Percentiles rank a stretch among this genome's conserved stretches.
Evolutionary conservation across 129 eudicot genomes (phyloP).

Genomic region (Helichrysum umbraculigerum): DNA sequence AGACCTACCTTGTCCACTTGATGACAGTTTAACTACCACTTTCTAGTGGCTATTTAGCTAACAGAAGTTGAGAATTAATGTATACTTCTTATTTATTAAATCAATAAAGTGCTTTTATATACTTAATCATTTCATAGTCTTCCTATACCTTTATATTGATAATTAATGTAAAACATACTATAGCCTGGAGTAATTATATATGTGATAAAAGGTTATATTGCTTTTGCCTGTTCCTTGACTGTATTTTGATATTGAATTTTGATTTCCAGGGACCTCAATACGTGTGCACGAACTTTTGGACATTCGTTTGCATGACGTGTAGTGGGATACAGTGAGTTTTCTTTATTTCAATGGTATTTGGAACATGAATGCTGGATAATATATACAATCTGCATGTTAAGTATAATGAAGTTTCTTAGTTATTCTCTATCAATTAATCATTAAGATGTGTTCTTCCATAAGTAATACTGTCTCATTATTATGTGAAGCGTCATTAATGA

Average conservation of each 20-base stretch:
- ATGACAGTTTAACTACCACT: conserved; percentile 10
- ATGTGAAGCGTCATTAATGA: conserved; percentile 4
- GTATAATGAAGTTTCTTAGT: background rate
- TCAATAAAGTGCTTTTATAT: background rate
- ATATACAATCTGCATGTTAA: background rate
- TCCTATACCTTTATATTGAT: conserved; percentile 1
- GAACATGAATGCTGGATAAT: conserved; percentile 21
- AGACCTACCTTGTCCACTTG: conserved; percentile 30
- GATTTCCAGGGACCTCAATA: conserved; percentile 91
- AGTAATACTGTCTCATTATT: background rate
- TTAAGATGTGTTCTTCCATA: background rate
- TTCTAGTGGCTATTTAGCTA: background rate
- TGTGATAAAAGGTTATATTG: background rate
- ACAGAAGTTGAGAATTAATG: background rate
- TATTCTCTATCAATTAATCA: background rate
- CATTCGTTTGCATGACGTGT: conserved; percentile 83
- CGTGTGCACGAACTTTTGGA: conserved; percentile 94
- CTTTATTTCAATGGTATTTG: background rate
- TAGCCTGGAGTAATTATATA: conserved; percentile 13
- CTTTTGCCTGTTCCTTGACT: conserved; percentile 7
- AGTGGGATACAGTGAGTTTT: conserved; percentile 93
- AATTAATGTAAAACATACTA: background rate
- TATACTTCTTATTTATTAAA: background rate
- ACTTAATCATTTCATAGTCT: background rate
- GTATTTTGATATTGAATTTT: background rate